These are phyloP conservation scores for Russula emetica DNA, from an alignment of 768 basidiomycete species.

Conservation along the genomic window DNA sequence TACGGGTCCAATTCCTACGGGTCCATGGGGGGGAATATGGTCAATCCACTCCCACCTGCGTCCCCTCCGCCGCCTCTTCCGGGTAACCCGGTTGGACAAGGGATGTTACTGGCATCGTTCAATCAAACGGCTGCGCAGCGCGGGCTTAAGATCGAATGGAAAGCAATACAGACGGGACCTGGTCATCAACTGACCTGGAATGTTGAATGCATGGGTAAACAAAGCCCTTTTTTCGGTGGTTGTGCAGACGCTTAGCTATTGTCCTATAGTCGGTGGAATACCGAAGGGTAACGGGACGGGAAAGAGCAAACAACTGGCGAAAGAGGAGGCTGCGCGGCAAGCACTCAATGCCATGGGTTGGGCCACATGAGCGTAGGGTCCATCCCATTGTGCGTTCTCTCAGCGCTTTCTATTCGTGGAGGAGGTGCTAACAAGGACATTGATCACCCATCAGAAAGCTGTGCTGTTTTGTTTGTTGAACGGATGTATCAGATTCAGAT, in stretches of 20 bases:
- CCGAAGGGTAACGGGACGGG: constrained; percentile 63
- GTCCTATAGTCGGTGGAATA: constrained; percentile 58
- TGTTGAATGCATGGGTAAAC: constrained; percentile 64
- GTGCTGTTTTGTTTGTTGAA: background rate
- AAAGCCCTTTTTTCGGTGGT: background rate
- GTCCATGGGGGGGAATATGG: background rate
- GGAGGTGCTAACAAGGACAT: background rate
- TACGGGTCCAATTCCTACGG: background rate
- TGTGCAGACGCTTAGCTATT: background rate
- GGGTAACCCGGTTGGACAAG: constrained; percentile 58
- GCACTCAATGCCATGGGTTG: constrained; percentile 76
- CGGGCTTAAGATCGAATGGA: constrained; percentile 57
- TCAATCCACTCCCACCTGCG: constrained; percentile 33
- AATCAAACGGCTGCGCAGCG: constrained; percentile 70
- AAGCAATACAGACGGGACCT: constrained; percentile 57
- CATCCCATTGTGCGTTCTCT: constrained; percentile 10
- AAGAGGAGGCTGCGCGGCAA: constrained; percentile 69
- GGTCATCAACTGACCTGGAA: constrained; percentile 66
- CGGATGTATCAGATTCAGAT: background rate
- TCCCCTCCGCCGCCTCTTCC: constrained; percentile 39
- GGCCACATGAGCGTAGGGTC: constrained; percentile 37
- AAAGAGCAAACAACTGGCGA: constrained; percentile 67
- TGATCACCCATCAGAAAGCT: background rate
- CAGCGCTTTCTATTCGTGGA: background rate
- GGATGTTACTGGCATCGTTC: constrained; percentile 68